A percentile compares a stretch with the other conserved stretches of the same genome.
phyloP scores from a whole-genome alignment of 768 basidiomycete genomes.

The Hydnomerulius pinastri region DNA sequence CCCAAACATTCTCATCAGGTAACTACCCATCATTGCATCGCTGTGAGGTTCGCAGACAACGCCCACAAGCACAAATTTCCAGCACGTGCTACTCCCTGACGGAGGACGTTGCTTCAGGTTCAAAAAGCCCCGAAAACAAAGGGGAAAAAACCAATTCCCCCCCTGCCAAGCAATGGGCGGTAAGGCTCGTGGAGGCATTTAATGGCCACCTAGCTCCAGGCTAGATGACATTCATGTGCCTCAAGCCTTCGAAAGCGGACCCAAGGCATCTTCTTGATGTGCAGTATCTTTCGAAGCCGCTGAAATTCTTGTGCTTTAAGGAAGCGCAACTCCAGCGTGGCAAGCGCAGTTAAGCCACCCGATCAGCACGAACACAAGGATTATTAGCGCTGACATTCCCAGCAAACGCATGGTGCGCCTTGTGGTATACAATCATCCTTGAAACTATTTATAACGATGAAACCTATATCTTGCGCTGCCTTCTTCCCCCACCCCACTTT shows the following conservation, averaged over 20 bases:
- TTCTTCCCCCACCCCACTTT: not conserved
- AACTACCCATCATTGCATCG: too few relatives aligned
- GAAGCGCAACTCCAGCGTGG: not conserved
- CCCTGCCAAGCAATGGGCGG: too few relatives aligned
- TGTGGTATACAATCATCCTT: not conserved
- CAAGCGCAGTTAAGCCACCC: not conserved
- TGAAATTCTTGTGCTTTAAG: not conserved
- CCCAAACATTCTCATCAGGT: not conserved
- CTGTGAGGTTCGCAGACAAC: too few relatives aligned
- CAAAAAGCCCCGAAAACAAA: too few relatives aligned
- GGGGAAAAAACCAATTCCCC: too few relatives aligned
- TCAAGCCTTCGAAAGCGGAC: not conserved
- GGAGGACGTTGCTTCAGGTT: too few relatives aligned
- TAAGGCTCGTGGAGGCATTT: not conserved
- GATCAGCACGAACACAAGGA: not conserved
- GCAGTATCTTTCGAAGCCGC: not conserved
- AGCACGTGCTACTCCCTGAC: too few relatives aligned
- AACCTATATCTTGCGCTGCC: not conserved
- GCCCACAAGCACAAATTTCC: too few relatives aligned
- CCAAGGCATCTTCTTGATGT: not conserved
- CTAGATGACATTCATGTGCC: not conserved
- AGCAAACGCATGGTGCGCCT: slow-evolving; percentile 8
- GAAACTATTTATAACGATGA: not conserved
- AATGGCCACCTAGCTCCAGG: not conserved
- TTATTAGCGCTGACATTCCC: not conserved